Evolutionary conservation across 2,329 filamentous ascomycete species (phyloP), one percentile per base, ranked within the genome.

Genomic region (Blastomyces silverae): DNA sequence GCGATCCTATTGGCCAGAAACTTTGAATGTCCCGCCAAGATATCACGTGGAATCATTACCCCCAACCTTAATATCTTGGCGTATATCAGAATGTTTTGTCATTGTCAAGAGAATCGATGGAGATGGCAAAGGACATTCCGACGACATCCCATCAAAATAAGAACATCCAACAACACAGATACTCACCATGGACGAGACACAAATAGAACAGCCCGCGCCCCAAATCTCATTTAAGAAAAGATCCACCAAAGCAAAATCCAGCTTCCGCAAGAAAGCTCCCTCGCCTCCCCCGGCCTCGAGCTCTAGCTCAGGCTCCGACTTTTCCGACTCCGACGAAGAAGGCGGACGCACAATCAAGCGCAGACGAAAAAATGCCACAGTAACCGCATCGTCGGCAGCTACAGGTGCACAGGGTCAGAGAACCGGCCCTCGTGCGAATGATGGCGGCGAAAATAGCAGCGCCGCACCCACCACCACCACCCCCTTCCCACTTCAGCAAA

Each of bases 291-390:
- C 78, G 42, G 74, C 79, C 66, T 80, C 78, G 62, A 82, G 83
- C 68, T 86, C 84, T 64, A 85, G 83, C 73, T 89, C 62, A 28
- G 83, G 84, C 71, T 86, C 84, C 64, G 85, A 84, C 74, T 89
- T 85, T 74, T 89, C 86, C 48, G 91, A 89, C 4, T 89, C 86
- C 17, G 90, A 92, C 74, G 89, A 91, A 69, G 89, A 92, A 70
- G 79, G 85, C 63, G 91, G 90, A n/a, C 86, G 83, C 69, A 83
- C 87, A 63, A 84, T 94, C 66, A 97, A 97, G 80, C 83, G 91
- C 67, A 84, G 89, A 64, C 91, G 88, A 77, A 90, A 86, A 75
- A 87, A 85, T 59, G 58, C 58, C 15, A 83, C 83, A 4, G 82
- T 94, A 4, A 89, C 85, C 0, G 88, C 87, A 11, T 87, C 88